Evolutionary conservation across 129 eudicot genomes (phyloP), one percentile per base, ranked within the genome.

Genomic region (carrot (Daucus carota)): DNA sequence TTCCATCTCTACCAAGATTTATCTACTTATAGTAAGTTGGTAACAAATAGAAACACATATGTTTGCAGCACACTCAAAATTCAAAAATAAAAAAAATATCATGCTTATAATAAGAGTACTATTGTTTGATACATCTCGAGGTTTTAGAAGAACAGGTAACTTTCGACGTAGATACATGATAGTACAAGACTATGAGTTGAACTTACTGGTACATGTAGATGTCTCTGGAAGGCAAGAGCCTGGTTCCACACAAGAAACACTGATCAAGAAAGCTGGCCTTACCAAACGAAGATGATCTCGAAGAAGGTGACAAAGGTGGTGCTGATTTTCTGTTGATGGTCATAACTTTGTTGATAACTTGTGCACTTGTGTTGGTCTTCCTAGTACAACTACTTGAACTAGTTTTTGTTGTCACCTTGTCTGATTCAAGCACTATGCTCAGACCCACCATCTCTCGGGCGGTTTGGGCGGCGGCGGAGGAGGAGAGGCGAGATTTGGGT

Each of bases 131-230:
- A 5, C 40, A 36, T 36, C 40, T 36, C 43, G 43, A 40, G 43
- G 8, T 40, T 40, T 40, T 40, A 40, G 8, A 6, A 40, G 43
- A 40, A 40, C 43, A 0, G 43, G 7, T 40, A 40, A 40, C 43
- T 40, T 36, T 36, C 4, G 8, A 3, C 43, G 7, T 40, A 40
- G 0, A 40, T 40, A 6, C 8, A 40, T 40, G 43, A 40, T 4
- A 40, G 7, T 9, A 40, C 43, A 40, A 40, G 43, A 6, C 43
- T 40, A 40, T 40, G 7, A 6, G 43, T 40, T 40, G 7, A 40
- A 40, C 43, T 40, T 76, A 81, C 85, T 46, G 66, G 85, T 81
- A 81, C 81, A 81, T 81, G 59, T 72, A 81, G 85, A 81, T 81
- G 74, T 81, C 85, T 34, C 50, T 47, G 60, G 18, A 52, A 34